Conservation (phyloP, 345 rosid genomes). For the Brassica rapa region DNA sequence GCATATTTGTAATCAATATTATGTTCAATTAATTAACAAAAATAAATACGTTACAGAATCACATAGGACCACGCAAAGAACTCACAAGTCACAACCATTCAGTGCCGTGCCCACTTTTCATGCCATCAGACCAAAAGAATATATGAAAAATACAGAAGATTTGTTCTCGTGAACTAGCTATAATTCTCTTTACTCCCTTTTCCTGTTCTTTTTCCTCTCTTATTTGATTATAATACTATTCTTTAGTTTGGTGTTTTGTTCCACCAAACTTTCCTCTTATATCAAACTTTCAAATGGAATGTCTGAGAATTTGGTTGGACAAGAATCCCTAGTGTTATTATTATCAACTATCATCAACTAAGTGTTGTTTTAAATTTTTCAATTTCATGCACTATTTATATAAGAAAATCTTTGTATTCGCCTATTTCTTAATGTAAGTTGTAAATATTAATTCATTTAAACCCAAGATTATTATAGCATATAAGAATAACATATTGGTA, state of each 20-base stretch:
- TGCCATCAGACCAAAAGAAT: slow-evolving; percentile 36
- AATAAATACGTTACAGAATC: slow-evolving; percentile 2
- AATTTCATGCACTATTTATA: not conserved
- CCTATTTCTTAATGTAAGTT: not conserved
- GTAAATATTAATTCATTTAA: not conserved
- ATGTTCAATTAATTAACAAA: not conserved
- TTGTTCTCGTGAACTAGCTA: slow-evolving; percentile 25
- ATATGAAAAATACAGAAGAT: slow-evolving; percentile 30
- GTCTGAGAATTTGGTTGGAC: not conserved
- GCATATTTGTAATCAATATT: slow-evolving; percentile 28
- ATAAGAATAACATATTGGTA: not conserved
- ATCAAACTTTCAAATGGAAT: slow-evolving; percentile 41
- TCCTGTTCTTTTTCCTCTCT: not conserved
- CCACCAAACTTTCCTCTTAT: slow-evolving; percentile 45
- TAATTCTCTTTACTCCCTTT: not conserved
- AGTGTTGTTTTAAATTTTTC: not conserved
- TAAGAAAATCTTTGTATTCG: not conserved
- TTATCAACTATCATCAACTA: not conserved
- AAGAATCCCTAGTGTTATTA: not conserved
- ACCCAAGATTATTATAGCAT: not conserved
- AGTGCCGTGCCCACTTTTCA: slow-evolving; percentile 29
- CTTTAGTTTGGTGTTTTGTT: not conserved
- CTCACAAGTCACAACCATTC: slow-evolving; percentile 7
- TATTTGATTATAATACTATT: not conserved
- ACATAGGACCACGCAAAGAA: slow-evolving; percentile 34